Evolutionary conservation across 2,329 filamentous ascomycete genomes (phyloP), one percentile per base, ranked within the genome.

Genomic region (Ambrosiella xylebori): DNA sequence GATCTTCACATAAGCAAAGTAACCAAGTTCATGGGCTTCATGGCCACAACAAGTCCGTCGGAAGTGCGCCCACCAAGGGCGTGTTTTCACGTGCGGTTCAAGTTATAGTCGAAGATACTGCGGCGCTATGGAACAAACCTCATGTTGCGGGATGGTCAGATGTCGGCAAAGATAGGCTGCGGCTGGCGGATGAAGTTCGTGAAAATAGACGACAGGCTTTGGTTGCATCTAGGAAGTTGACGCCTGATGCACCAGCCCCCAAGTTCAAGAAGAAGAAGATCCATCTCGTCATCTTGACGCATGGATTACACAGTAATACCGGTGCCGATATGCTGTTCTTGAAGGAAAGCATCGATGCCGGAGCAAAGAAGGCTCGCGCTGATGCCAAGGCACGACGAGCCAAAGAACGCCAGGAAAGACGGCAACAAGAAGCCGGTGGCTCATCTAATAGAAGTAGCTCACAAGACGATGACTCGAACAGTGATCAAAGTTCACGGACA

Each of bases 291-390:
- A 76, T 98, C 39, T 71, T 98, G 54, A 97, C 93, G 0, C 93
- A 98, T 71, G 93, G 93, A 0, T 70, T 98, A 62, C 93, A 98
- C 69, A 95, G 91, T 70, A 98, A 98, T 68, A 76, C 96, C 11
- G 88, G 93, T 4, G 86, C 89, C 19, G 93, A 98, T 68, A 95
- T 98, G 93, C 75, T 98, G 17, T 98, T 87, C 67, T 72, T 98
- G 68, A 98, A 98, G 67, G 93, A 98, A 70, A 95, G 88, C 69
- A 97, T 98, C 62, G 93, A 98, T 71, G 81, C 82, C 36, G 83
- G 87, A 2, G 85, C 84, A 3, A 84, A 75, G 64, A 82, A 91
- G 66, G 85, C 87, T 36, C 83, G 84, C 64, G 72, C 81, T 54
- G 84, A 87, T 68, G 80, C 82, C 41, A 83, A 77, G 67, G 76